A percentile compares a stretch with the other conserved stretches of the same genome.
Conservation (phyloP, 345 rosid genomes). For the Luvunga scandens region DNA sequence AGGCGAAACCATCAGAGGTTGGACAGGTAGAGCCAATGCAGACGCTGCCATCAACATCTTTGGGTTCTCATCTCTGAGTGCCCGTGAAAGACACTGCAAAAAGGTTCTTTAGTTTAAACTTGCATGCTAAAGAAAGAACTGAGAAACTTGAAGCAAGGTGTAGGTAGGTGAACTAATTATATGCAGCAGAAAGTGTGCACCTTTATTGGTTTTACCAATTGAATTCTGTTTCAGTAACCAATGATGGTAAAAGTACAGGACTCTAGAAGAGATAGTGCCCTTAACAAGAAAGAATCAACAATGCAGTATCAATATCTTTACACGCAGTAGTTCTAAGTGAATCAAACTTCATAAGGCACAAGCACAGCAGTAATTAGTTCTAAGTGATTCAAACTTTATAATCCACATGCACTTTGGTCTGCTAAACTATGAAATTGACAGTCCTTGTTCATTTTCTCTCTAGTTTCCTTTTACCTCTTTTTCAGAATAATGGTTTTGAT, state of each 20-base stretch:
- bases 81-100: slow-evolving; percentile 83
- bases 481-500: background rate
- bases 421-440: background rate
- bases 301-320: background rate
- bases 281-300: background rate
- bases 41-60: slow-evolving; percentile 96
- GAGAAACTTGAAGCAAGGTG: background rate
- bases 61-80: slow-evolving; percentile 82
- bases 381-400: background rate
- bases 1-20: slow-evolving; percentile 93
- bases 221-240: background rate
- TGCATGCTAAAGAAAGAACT: background rate
- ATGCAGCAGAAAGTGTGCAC: background rate
- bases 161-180: background rate
- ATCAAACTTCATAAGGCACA: background rate
- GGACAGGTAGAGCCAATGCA: slow-evolving; percentile 74
- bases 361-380: background rate
- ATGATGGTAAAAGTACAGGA: no score
- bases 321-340: background rate
- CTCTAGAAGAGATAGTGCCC: background rate
- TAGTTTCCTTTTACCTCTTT: background rate
- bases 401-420: background rate
- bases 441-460: background rate
- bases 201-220: background rate
- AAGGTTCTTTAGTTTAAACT: background rate